A percentile compares a stretch with the other conserved stretches of the same genome.
phyloP scores from a whole-genome alignment of 306 rosid species.

The Pterocarpus macrocarpus region DNA sequence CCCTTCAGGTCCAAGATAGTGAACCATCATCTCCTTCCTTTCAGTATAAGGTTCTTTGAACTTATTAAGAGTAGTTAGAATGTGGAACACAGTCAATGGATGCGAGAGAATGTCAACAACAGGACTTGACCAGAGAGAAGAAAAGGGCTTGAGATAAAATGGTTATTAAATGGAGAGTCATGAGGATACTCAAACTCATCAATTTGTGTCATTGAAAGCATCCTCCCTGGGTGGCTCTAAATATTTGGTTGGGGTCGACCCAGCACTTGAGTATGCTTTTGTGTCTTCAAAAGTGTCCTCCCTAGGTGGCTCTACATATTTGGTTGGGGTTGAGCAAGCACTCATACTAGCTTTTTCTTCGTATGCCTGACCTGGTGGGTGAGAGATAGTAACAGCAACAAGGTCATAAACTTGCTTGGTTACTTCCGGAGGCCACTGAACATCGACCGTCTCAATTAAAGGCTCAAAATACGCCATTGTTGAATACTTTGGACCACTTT shows the following conservation, averaged over 20 bases:
- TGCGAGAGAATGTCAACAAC: too few relatives aligned
- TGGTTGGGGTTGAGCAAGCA: conserved; percentile 50
- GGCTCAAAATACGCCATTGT: conserved; percentile 59
- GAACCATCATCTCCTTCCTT: too few relatives aligned
- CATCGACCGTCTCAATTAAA: conserved; percentile 77
- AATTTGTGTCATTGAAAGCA: too few relatives aligned
- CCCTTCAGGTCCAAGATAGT: too few relatives aligned
- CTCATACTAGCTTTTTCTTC: conserved; percentile 46
- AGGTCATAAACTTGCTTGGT: conserved; percentile 50
- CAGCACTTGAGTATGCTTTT: conserved; percentile 37
- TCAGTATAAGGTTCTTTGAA: too few relatives aligned
- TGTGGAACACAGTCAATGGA: too few relatives aligned
- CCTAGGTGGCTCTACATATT: conserved; percentile 44
- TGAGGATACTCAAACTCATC: too few relatives aligned
- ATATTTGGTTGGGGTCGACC: conserved; percentile 21
- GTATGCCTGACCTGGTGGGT: conserved; percentile 49
- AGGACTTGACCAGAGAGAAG: too few relatives aligned
- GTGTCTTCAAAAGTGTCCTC: conserved; percentile 44
- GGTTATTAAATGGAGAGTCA: too few relatives aligned
- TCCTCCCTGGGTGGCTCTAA: too few relatives aligned
- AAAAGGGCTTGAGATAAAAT: too few relatives aligned
- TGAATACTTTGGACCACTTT: conserved; percentile 66
- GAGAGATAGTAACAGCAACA: conserved; percentile 50
- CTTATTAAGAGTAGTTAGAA: too few relatives aligned
- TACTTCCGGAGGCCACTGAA: conserved; percentile 63